These are phyloP conservation scores for Sclerotinia spermophila DNA, from an alignment of 2,329 filamentous ascomycete genomes.

Conservation along the genomic window DNA sequence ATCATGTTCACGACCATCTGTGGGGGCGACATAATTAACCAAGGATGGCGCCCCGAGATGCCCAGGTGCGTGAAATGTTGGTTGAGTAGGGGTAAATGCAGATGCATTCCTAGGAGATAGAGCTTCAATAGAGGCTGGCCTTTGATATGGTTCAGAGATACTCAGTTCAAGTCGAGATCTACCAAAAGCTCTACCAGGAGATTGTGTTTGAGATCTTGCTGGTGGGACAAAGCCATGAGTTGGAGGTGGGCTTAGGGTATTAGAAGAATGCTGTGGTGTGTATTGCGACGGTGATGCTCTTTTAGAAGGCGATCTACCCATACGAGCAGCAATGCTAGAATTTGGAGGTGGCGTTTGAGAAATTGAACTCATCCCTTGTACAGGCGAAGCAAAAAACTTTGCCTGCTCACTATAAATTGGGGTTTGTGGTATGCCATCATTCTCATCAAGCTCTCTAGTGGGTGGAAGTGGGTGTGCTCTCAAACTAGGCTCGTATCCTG, in stretches of 20 bases:
- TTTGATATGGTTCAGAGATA: constrained; percentile 43
- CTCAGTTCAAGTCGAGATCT: constrained; percentile 42
- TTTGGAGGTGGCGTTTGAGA: constrained; percentile 51
- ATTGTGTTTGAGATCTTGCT: constrained; percentile 59
- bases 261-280: constrained; percentile 38
- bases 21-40: constrained; percentile 58
- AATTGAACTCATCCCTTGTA: constrained; percentile 34
- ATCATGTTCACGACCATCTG: constrained; percentile 67
- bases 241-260: constrained; percentile 32
- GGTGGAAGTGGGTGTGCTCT: constrained; percentile 53
- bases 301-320: constrained; percentile 55
- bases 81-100: constrained; percentile 18
- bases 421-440: constrained; percentile 39
- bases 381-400: constrained; percentile 34
- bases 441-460: constrained; percentile 60
- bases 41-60: constrained; percentile 52
- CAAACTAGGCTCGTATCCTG: constrained; percentile 51
- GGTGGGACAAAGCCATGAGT: constrained; percentile 48
- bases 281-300: constrained; percentile 51
- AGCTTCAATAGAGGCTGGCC: constrained; percentile 50
- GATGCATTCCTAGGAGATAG: constrained; percentile 27
- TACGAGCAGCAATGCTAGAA: constrained; percentile 39
- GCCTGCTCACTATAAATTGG: constrained; percentile 27
- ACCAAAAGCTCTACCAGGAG: constrained; percentile 53
- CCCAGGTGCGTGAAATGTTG: constrained; percentile 24